Evolutionary conservation across 2,329 filamentous ascomycete species (phyloP), one percentile per base, ranked within the genome.

Genomic region (Fusarium sp.): DNA sequence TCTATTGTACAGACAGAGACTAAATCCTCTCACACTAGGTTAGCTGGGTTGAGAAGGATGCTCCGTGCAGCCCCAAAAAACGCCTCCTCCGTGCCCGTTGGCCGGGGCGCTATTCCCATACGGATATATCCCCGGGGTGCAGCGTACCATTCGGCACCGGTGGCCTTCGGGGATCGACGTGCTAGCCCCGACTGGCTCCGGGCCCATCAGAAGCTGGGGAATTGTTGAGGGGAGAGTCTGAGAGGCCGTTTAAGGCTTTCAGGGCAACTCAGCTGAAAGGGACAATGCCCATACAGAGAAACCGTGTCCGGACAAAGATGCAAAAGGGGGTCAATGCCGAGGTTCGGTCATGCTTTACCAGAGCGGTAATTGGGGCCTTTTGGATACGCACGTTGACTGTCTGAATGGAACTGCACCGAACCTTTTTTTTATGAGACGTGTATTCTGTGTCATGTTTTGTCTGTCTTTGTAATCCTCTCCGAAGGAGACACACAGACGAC

Each of bases 41-140:
- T 37, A 37, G 33, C 33, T 37, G n/a, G 33, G 33, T 37, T 37
- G 33, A 37, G 33, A 37, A 37, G 33, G 33, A 37, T 17, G 14
- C 33, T 28, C 32, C 32, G 32, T 33, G 32, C 32, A 17, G 32
- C 32, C 26, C 26, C 26, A 11, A 28, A 33, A 17, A 33, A 33
- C 32, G 32, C 32, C 32, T 35, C 32, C 32, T 35, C 33, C 33
- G 33, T 37, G 15, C 33, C 33, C 33, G 33, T 17, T 37, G 33
- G 33, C 55, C 56, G 58, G 64, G 58, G 56, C 68, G 69, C 71
- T 67, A 74, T 68, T 69, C 69, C 65, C 63, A 67, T 74, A 59
- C 20, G 71, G 71, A 68, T 22, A 74, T 56, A 74, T 67, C 71
- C 55, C 71, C 70, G 70, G 58, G 22, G 10, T 39, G 24, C 56